Conservation (phyloP, 2,329 filamentous ascomycete species). For the Exophiala bonariae region DNA sequence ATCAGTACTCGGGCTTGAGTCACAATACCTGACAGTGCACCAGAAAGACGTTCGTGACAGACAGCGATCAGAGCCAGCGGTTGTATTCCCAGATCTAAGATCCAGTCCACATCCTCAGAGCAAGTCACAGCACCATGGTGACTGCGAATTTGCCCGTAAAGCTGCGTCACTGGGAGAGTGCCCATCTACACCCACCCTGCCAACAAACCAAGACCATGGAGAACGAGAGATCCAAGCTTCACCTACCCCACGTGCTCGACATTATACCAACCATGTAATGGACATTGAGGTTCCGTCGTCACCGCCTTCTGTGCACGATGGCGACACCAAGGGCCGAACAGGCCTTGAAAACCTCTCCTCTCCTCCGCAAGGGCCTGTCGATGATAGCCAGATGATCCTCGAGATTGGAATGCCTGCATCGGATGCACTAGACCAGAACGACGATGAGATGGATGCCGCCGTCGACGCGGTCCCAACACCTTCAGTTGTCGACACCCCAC, state of each 20-base stretch:
- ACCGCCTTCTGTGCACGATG: constrained; percentile 25
- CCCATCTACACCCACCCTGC: constrained; percentile 25
- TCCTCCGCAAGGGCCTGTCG: constrained; percentile 11
- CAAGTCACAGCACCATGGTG: constrained; percentile 11
- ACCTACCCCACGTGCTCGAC: constrained; percentile 27
- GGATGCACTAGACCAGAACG: constrained; percentile 24
- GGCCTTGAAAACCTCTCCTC: constrained; percentile 16
- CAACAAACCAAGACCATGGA: constrained; percentile 17
- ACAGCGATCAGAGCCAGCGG: constrained; percentile 63
- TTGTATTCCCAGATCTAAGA: constrained; percentile 67
- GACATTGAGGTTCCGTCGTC: constrained; percentile 29
- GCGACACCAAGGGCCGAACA: constrained; percentile 6
- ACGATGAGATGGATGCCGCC: constrained; percentile 42
- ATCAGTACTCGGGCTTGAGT: constrained; percentile 53
- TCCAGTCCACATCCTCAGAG: constrained; percentile 49
- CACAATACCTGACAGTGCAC: constrained; percentile 74
- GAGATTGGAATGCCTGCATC: constrained; percentile 8
- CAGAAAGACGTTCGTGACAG: constrained; percentile 76
- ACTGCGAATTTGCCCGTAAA: constrained; percentile 23
- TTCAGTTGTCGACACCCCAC: too few relatives aligned
- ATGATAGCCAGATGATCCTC: constrained; percentile 13
- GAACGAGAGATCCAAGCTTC: constrained; percentile 25
- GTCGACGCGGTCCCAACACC: too few relatives aligned
- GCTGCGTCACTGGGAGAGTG: constrained; percentile 15
- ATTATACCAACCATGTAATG: constrained; percentile 15